Base-by-base conservation (phyloP, 2,329 filamentous ascomycete species). In the Neophaeococcomyces mojaviensis region DNA sequence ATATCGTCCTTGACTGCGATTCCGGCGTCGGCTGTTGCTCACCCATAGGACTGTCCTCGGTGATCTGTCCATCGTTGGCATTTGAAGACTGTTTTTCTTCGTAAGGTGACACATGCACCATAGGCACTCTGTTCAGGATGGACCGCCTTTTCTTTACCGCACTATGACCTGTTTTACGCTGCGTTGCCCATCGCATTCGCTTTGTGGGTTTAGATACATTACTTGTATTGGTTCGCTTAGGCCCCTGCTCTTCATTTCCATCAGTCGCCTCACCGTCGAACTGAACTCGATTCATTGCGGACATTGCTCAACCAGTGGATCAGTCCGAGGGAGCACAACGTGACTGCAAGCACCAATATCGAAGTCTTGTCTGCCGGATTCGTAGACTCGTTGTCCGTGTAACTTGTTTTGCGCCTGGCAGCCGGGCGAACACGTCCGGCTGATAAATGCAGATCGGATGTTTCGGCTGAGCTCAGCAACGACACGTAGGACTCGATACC, bases 161-260 rank as follows among this genome's bases (percentile, higher is more conserved):
- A 62, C 82, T 86, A 61, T 81, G 78, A 58, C 86, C 80, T 12
- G 82, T 81, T 65, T 86, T 79, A 64, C 88, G 86, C 60, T 89
- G 86, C n/a, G 92, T 97, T 15, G 92, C 90, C 92, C 92, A 97
- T 80, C 92, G 78, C 65, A 92, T 82, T 61, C 89, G 78, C 63
- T 90, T 88, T 18, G 82, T 84, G 7, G 78, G 74, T 52, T 75
- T 77, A 35, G 77, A 76, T 49, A 75, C 68, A 57, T 78, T 72
- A 55, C 67, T 74, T 55, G 67, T 42, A 15, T 46, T 33, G n/a
- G 43, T 39, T 22, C 20, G 41, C 16, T 49, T 34, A 6, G 41
- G 41, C 19, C n/a, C 33, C 26, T 20, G 10, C 10, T 19, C 16
- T 8, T 47, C 20, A 16, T 4, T 12, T 13, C 13, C 48, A 16